Base-by-base conservation (phyloP, 805 yeast species). In the Cyberlindnera maritima region DNA sequence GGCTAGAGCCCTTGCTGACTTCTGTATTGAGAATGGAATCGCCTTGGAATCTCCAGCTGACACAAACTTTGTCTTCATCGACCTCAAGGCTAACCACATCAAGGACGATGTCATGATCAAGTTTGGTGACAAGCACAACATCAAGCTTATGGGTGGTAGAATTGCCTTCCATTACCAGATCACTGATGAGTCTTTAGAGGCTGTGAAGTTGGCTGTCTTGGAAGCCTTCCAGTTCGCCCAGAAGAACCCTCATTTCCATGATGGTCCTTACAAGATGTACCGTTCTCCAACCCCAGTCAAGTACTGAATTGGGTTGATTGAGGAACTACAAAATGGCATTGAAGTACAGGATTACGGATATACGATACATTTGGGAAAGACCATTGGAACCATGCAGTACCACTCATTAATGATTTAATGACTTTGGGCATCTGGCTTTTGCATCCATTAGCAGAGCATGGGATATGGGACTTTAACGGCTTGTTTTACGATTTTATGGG, bases 31-130 rank as follows among this genome's bases (percentile, higher is more conserved):
- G 18, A 58, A 80, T 41, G 85, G 83, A 3, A 74, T 87, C 44
- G 66, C 70, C 29, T 66, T 87, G 49, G 82, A 79, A 58, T 71
- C 76, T 17, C 96, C 97, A 3, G 84, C 81, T 2, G 81, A 91
- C 50, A 86, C 97, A 10, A 89, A 85, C 62, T 88, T 91, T 65
- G 89, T 92, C 36, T 89, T 88, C 62, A 58, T 88, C 43, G 91
- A 90, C 63, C 65, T 77, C 19, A 48, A 48, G 31, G 56, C 58
- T 28, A 48, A 60, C 1, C 74, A 73, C 36, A 78, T 89, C 65
- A 79, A 83, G 60, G 77, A 80, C 17, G 76, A 68, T 14, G 68
- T 74, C 26, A 66, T 87, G 41, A 72, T 70, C 14, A 71, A 75
- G 51, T 65, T 72, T 46, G 87, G 81, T 41, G 61, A 71, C 36